Evolutionary conservation across 805 yeast species (phyloP), one percentile per base, ranked within the genome.

Genomic region (Zygosaccharomyces rouxii): DNA sequence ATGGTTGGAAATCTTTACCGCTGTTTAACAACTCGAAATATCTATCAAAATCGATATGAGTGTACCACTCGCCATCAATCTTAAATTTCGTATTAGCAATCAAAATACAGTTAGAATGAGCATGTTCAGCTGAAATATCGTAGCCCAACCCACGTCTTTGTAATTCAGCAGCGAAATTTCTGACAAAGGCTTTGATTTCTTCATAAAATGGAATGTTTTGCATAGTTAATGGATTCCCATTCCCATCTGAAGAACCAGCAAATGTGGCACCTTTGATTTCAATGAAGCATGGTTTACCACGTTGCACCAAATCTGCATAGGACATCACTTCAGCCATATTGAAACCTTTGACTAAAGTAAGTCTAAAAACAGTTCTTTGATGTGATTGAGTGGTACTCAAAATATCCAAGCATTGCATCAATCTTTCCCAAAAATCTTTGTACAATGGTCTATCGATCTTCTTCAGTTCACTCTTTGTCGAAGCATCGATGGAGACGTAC

Each of bases 231-330:
- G 96, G 90, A 61, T 89, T 88, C 29, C 94, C 90, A 64, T 87
- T 86, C 40, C 84, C 88, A 48, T 71, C 71, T 10, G 96, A 85
- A 0, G 95, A 84, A 0, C 97, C 97, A 72, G 97, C 89, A 70
- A 87, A 89, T 0, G 97, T 89, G 10, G 96, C 97, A 47, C 97
- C 97, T 68, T 89, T 89, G 51, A 89, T 84, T 67, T 89, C 97
- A 50, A 89, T 85, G 58, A 89, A 86, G 38, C 95, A 83, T 2
- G 97, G 97, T 51, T 72, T 70, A 2, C 89, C 97, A 48, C 81
- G 76, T 50, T 77, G 84, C 16, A 90, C 94, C 74, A 90, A 74
- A 62, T 88, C 95, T 0, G 95, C 96, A 63, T 89, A 89, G 7
- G 92, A 86, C 21, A 75, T 75, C 25, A 83, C 77, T 53, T 87